These are phyloP conservation scores for Amanita rubescens DNA, from an alignment of 768 basidiomycete genomes.

Conservation along the genomic window DNA sequence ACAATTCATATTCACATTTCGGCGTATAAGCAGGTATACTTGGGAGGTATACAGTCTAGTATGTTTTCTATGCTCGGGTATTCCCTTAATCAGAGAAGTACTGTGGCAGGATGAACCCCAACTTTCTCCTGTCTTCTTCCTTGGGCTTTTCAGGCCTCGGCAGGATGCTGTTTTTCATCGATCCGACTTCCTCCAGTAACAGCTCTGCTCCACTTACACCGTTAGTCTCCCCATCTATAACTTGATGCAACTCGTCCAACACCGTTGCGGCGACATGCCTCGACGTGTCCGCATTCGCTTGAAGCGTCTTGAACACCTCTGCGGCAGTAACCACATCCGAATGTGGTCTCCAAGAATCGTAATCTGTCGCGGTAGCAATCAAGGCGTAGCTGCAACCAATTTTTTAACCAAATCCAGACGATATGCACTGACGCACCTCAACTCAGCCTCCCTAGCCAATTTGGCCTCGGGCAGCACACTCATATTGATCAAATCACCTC, in stretches of 20 bases:
- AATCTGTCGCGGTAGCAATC: constrained; percentile 88
- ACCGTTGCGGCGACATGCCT: constrained; percentile 66
- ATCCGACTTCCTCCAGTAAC: constrained; percentile 63
- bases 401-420: background rate
- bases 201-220: constrained; percentile 25
- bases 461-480: constrained; percentile 96
- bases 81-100: constrained; percentile 43
- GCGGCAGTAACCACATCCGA: constrained; percentile 81
- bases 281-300: constrained; percentile 80
- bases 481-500: constrained; percentile 95
- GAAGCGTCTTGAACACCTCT: constrained; percentile 85
- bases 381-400: constrained; percentile 70
- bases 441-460: constrained; percentile 89
- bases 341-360: constrained; percentile 88
- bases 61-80: background rate
- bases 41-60: background rate
- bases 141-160: constrained; percentile 49
- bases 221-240: constrained; percentile 33
- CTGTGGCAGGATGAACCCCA: constrained; percentile 70
- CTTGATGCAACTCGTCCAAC: constrained; percentile 62
- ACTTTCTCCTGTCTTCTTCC: constrained; percentile 55
- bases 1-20: too few species aligned
- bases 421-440: constrained; percentile 48
- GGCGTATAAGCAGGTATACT: background rate
- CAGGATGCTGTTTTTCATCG: constrained; percentile 86